phyloP scores from a whole-genome alignment of 345 rosid genomes.

The Moringa oleifera region DNA sequence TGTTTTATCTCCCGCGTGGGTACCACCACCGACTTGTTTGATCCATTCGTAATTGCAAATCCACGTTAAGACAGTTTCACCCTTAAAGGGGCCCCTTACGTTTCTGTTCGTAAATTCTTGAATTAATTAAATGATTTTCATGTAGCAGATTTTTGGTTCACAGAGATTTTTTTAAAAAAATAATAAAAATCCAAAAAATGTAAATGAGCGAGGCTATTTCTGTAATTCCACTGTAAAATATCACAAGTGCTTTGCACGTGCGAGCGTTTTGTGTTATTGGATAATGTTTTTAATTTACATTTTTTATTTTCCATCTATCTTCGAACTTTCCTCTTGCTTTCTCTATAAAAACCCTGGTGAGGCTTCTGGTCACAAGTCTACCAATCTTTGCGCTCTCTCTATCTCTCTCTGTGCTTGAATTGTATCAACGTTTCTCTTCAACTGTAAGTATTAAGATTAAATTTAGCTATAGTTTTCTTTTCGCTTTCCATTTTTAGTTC shows the following conservation, averaged over 20 bases:
- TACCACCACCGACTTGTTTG: conserved; percentile 33
- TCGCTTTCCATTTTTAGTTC: background rate
- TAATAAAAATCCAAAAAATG: background rate
- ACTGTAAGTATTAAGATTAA: conserved; percentile 24
- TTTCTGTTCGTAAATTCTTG: no score
- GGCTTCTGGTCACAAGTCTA: background rate
- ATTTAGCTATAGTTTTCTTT: background rate
- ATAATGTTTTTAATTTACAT: background rate
- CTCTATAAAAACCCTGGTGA: conserved; percentile 26
- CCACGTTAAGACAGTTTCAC: background rate
- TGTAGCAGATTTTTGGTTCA: no score
- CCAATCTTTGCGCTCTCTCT: conserved; percentile 9
- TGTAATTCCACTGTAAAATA: background rate
- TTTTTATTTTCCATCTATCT: conserved; percentile 8
- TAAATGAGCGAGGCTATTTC: conserved; percentile 3
- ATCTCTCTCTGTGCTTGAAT: background rate
- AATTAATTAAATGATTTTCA: no score
- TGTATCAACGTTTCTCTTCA: conserved; percentile 17
- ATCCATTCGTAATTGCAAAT: conserved; percentile 18
- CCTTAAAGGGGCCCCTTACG: no score
- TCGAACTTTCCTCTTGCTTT: background rate
- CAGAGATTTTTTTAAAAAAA: no score
- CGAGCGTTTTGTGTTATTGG: conserved; percentile 22
- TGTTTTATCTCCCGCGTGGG: background rate
- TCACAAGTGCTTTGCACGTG: conserved; percentile 25